Base-by-base conservation (phyloP, 306 rosid species). In the Cucumis cinereus region DNA sequence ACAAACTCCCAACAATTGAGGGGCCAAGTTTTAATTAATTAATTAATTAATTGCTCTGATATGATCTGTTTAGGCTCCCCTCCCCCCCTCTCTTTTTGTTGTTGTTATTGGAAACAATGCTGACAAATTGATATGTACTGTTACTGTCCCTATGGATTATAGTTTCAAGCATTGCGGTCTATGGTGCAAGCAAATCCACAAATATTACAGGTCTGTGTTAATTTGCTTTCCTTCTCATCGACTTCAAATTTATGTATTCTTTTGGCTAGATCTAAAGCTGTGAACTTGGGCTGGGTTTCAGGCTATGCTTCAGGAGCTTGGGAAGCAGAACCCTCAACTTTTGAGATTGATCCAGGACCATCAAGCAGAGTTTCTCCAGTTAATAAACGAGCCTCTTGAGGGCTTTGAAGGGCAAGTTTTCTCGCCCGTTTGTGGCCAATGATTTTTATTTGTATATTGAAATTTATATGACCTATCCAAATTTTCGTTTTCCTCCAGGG, bases 281-380 rank as follows among this genome's bases (percentile, higher is more conserved):
- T 35, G 33, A 67, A 67, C 52, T 41, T 14, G 53, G 35, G 12
- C 30, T 11, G 12, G 23, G 73, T 67, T 40, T 67, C 94, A 94
- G 98, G 95, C 98, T 50, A 94, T 94, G 86, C 97, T 94, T 82
- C 98, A 89, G 78, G 98, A 94, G 84, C 98, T 94, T 14, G 98
- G 98, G 69, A 90, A 91, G 90, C 98, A 94, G 82, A 94, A 94
- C 77, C 97, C 97, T 58, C 79, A 83, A 81, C 98, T 94, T 77
- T 79, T 94, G 75, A 84, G 93, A 86, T 79, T 91, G 43, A 94
- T 94, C 71, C 96, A 94, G 80, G 94, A 94, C 76, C 91, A 94
- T 81, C 88, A 91, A 61, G 83, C 93, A 23, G 97, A 94, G 88
- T 94, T 94, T 78, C 98, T 94, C 49, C 97, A 88, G 86, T 82